Conservation (phyloP, 1,284 basidiomycete species). For the Rhodotorula mucilaginosa region DNA sequence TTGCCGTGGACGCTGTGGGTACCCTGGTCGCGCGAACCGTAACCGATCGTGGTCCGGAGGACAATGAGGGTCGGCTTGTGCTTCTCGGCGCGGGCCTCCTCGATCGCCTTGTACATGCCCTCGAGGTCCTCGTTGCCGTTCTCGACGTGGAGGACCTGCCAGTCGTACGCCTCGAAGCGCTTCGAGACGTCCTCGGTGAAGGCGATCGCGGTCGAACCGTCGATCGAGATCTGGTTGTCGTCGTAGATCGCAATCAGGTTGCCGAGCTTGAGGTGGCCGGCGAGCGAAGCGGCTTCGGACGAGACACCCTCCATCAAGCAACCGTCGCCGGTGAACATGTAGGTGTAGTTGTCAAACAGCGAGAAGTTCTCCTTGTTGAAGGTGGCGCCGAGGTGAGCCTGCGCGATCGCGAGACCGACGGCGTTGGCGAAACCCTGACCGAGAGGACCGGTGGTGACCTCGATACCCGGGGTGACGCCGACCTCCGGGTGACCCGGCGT, state of each 20-base stretch:
- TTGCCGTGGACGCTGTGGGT: conserved; percentile 87
- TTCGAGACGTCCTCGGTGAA: conserved; percentile 92
- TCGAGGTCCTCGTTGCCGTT: conserved; percentile 64
- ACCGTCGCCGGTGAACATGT: conserved; percentile 82
- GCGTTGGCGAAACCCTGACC: conserved; percentile 91
- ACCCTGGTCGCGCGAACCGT: conserved; percentile 85
- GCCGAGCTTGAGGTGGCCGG: conserved; percentile 84
- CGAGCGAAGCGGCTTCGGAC: conserved; percentile 83
- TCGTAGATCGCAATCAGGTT: conserved; percentile 91
- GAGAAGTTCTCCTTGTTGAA: conserved; percentile 86
- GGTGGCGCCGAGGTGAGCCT: conserved; percentile 80
- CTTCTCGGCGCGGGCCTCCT: conserved; percentile 69
- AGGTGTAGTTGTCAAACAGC: conserved; percentile 82
- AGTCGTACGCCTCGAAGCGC: conserved; percentile 86
- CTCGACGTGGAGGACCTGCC: conserved; percentile 71
- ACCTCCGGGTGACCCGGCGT: conserved; percentile 75
- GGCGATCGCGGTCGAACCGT: conserved; percentile 84
- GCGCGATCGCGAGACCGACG: conserved; percentile 88
- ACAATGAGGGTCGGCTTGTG: conserved; percentile 79
- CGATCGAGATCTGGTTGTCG: conserved; percentile 90
- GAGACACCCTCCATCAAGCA: conserved; percentile 95
- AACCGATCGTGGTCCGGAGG: conserved; percentile 82
- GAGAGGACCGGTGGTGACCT: conserved; percentile 93
- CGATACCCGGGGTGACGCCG: conserved; percentile 84
- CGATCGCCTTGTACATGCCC: conserved; percentile 75